Conservation (phyloP, 768 basidiomycete genomes). For the Pleurotus pulmonarius region DNA sequence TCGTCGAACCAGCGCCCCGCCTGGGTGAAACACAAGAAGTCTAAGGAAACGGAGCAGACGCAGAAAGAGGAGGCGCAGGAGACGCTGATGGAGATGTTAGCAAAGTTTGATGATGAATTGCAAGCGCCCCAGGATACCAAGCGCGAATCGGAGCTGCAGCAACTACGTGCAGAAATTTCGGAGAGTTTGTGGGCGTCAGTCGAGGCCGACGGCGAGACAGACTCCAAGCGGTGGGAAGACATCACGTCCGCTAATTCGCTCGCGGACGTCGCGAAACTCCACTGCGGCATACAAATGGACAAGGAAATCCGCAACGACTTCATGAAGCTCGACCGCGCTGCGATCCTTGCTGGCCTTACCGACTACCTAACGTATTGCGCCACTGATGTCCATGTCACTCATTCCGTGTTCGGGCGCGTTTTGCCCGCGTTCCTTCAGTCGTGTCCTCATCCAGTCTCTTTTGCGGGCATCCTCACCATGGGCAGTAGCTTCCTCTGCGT, state of each 20-base stretch:
- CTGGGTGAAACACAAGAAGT: not conserved
- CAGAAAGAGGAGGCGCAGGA: slow-evolving; percentile 63
- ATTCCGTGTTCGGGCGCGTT: slow-evolving; percentile 70
- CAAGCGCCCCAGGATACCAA: slow-evolving; percentile 43
- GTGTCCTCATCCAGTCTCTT: slow-evolving; percentile 91
- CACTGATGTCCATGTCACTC: slow-evolving; percentile 80
- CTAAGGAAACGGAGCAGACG: slow-evolving; percentile 36
- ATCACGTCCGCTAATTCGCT: slow-evolving; percentile 90
- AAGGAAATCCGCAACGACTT: slow-evolving; percentile 79
- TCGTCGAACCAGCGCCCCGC: slow-evolving; percentile 11
- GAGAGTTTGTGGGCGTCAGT: slow-evolving; percentile 24
- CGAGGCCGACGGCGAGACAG: slow-evolving; percentile 21
- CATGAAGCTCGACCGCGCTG: slow-evolving; percentile 61
- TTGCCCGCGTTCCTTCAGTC: slow-evolving; percentile 77
- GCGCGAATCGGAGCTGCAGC: slow-evolving; percentile 38
- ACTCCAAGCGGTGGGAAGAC: slow-evolving; percentile 80
- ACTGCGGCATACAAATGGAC: slow-evolving; percentile 78
- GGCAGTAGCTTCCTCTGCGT: slow-evolving; percentile 89
- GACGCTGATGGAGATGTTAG: slow-evolving; percentile 40
- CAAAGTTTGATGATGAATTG: slow-evolving; percentile 42
- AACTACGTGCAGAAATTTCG: slow-evolving; percentile 33
- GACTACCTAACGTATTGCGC: slow-evolving; percentile 86
- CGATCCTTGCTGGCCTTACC: slow-evolving; percentile 60
- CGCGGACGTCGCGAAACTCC: slow-evolving; percentile 85
- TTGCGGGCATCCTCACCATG: slow-evolving; percentile 90